Evolutionary conservation across 371 early-diverging fungal species (phyloP), one percentile per base, ranked within the genome.

Genomic region (Rhizopus delemar): DNA sequence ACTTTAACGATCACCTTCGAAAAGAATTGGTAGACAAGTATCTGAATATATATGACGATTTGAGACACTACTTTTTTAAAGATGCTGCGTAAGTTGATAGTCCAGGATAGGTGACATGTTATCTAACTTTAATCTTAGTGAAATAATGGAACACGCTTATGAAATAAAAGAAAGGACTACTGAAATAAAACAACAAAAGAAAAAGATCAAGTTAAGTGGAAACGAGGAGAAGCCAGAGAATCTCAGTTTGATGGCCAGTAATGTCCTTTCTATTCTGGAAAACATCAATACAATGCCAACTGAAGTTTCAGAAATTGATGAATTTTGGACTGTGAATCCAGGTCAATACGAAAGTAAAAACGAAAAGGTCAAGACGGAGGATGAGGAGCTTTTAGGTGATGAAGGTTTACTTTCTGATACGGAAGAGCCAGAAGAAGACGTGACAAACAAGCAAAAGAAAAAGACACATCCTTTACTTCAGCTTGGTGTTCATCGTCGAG

Each of bases 61-160:
- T 94, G 45, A 83, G 93, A 63, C 84, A 84, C 61, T 89, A 90
- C 69, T 91, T 93, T 63, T 84, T 85, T 68, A 87, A 90, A 64
- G 71, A 87, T 64, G 62, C 90, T 8, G 81, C 85, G 71, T 73
- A 73, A 80, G 80, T 73, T 61, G 70, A 35, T 43, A 41, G 69
- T 50, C 15, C 48, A 15, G 36, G 15, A 53, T 41, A 46, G 22
- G 22, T 33, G n/a, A 7, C n/a, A 12, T 22, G 48, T 56, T 36
- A 45, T 31, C 36, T 43, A n/a, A 9, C 9, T 8, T 4, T 12
- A 8, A 41, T 60, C 16, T 43, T 63, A 74, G 75, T 45, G 70
- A 70, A 35, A 51, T 75, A 16, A 70, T 75, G 41, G 63, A 65
- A 28, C 43, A 59, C 12, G 69, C 71, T 3, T 53, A 62, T 28